Percentiles rank a stretch among this genome's conserved stretches.
phyloP scores from a whole-genome alignment of 2,329 filamentous ascomycete species.

The Acrocalymma vagum region DNA sequence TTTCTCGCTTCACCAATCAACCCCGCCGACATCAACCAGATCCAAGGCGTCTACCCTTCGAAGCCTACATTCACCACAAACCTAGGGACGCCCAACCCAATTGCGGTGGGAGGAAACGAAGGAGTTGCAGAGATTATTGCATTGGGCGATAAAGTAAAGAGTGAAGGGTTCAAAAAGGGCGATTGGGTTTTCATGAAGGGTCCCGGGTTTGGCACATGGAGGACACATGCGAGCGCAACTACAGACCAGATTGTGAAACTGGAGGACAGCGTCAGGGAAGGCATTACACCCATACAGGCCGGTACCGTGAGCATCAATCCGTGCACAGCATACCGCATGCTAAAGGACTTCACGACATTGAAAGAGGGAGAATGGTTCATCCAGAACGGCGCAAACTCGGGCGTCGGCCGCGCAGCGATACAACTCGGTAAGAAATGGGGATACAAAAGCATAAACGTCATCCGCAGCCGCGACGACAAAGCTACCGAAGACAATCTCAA shows the following conservation, averaged over 20 bases:
- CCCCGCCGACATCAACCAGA: conserved; percentile 96
- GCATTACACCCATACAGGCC: conserved; percentile 78
- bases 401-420: conserved; percentile 89
- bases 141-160: conserved; percentile 67
- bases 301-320: conserved; percentile 93
- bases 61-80: conserved; percentile 79
- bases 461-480: conserved; percentile 78
- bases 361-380: conserved; percentile 90
- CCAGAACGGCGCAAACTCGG: conserved; percentile 95
- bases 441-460: conserved; percentile 86
- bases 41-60: conserved; percentile 94
- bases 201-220: conserved; percentile 90
- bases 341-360: conserved; percentile 77
- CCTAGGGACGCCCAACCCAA: conserved; percentile 79
- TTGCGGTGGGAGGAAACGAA: conserved; percentile 87
- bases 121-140: conserved; percentile 90
- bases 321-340: conserved; percentile 92
- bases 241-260: conserved; percentile 72
- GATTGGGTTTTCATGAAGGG: conserved; percentile 93
- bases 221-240: conserved; percentile 81
- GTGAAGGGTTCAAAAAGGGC: conserved; percentile 68
- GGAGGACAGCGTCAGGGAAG: conserved; percentile 72
- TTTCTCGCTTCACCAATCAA: conserved; percentile 93
- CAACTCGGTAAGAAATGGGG: conserved; percentile 89
- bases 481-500: conserved; percentile 73